Evolutionary conservation across 768 basidiomycete genomes (phyloP), one percentile per base, ranked within the genome.

Genomic region (Lentinula raphanica): DNA sequence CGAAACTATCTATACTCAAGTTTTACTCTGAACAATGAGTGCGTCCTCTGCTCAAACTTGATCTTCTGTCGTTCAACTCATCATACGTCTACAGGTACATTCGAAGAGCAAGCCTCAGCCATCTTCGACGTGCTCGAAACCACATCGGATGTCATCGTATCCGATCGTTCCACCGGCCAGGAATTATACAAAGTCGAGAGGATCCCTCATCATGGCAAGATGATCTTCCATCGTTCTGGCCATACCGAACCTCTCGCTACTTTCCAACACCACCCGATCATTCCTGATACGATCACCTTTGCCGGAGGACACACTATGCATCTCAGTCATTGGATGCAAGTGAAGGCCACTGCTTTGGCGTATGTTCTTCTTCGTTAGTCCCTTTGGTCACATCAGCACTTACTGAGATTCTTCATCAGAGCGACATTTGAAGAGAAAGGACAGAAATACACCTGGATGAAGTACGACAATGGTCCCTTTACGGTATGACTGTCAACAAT

Each of bases 361-460:
- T 49, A 49, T 8, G 48, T 49, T 17, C n/a, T 15, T 29, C 9
- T 15, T n/a, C 1, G 19, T 7, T 29, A 7, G 6, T 15, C 5
- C 31, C 25, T 3, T 15, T 13, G 5, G 19, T 17, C 12, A 3
- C 12, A 17, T 5, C 12, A 29, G 15, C 13, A 44, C 19, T 44
- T 2, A 28, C 48, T 29, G 32, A 29, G 17, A n/a, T n/a, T n/a
- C n/a, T 49, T 49, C 5, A 7, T 12, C 19, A 49, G 48, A 3
- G 48, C 48, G 5, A 49, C 48, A 7, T 35, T 49, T 5, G 32
- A 49, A 49, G 48, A 49, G 25, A 49, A 49, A 17, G 48, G 48
- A 15, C 27, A 49, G 27, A 35, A 49, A 29, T 49, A 49, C 25
- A 49, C 48, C n/a, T 49, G 48, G 48, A 49, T 49, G 48, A 49